phyloP scores from a whole-genome alignment of 179 eudicot genomes.

The Dionaea muscipula region DNA sequence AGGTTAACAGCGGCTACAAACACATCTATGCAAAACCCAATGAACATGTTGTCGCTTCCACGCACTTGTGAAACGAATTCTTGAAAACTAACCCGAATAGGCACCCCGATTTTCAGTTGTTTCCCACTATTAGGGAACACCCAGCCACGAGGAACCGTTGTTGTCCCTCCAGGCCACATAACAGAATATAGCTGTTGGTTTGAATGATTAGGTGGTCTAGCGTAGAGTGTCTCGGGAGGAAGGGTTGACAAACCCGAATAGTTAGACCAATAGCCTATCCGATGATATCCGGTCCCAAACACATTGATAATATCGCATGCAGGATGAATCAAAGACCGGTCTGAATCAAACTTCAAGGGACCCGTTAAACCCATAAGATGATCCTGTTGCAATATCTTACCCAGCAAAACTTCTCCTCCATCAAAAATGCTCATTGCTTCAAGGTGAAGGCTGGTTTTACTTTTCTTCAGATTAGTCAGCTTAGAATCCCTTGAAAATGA shows the following conservation, averaged over 20 bases:
- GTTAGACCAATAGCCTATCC: conserved; percentile 81
- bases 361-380: conserved; percentile 67
- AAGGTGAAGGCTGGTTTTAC: conserved; percentile 41
- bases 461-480: conserved; percentile 16
- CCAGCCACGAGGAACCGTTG: conserved; percentile 76
- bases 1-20: conserved; percentile 64
- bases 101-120: conserved; percentile 60
- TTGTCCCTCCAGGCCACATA: conserved; percentile 77
- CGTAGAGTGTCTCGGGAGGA: conserved; percentile 59
- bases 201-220: conserved; percentile 44
- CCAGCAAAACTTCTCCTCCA: conserved; percentile 51
- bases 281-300: conserved; percentile 60
- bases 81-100: conserved; percentile 46
- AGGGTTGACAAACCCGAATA: conserved; percentile 56
- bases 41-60: conserved; percentile 39
- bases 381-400: conserved; percentile 43
- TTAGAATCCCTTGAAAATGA: conserved; percentile 58
- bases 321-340: conserved; percentile 42
- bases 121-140: conserved; percentile 76
- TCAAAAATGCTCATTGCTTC: conserved; percentile 55
- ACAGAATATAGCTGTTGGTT: conserved; percentile 46
- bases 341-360: conserved; percentile 45
- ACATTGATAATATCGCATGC: conserved; percentile 75
- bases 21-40: conserved; percentile 86
- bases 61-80: conserved; percentile 60